Conservation (phyloP, 768 basidiomycete genomes). For the Xanthoconium stramineum region DNA sequence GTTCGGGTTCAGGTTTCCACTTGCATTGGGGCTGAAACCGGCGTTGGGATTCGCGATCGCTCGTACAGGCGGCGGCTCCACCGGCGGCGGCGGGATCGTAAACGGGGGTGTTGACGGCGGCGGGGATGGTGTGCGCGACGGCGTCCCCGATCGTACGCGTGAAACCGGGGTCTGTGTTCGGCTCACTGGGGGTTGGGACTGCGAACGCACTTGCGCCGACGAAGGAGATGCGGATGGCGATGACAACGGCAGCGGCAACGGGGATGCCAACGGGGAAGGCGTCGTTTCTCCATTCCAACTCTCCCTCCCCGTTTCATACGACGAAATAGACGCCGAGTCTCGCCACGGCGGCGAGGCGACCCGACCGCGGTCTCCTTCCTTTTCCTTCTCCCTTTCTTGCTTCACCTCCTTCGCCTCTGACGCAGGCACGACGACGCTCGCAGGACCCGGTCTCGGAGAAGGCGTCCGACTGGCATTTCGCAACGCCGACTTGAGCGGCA, state of each 20-base stretch:
- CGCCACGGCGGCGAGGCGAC: background rate
- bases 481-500: constrained; percentile 63
- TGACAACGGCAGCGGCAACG: background rate
- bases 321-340: constrained; percentile 41
- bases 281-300: constrained; percentile 33
- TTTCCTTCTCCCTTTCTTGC: background rate
- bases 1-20: background rate
- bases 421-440: background rate
- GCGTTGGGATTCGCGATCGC: background rate
- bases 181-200: background rate
- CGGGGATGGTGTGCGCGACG: background rate
- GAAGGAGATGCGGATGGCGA: background rate
- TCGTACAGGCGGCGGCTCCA: constrained; percentile 4
- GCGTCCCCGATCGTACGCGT: background rate
- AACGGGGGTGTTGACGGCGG: background rate
- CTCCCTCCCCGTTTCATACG: constrained; percentile 67
- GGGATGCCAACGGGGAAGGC: background rate
- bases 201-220: background rate
- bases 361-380: background rate
- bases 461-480: constrained; percentile 50
- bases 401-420: background rate
- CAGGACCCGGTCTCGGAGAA: constrained; percentile 35
- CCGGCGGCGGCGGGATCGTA: constrained; percentile 17
- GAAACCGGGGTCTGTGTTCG: background rate
- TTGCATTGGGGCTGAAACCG: background rate